Percentiles rank a stretch among this genome's conserved stretches.
phyloP scores from a whole-genome alignment of 1,139 yeast species.

The Saccharomyces hybrid region DNA sequence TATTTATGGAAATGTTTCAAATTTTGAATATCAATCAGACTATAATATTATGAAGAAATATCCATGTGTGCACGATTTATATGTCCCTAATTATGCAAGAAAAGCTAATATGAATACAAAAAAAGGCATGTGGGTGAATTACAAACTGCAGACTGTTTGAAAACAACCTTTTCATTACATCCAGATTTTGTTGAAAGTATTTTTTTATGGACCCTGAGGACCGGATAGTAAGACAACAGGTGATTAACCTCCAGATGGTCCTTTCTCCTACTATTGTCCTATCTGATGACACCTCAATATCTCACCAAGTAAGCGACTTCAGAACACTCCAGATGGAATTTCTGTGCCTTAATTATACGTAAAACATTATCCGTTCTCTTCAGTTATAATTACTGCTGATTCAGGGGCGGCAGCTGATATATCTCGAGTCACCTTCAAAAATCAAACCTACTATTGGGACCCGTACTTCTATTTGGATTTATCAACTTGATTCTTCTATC shows the following conservation, averaged over 20 bases:
- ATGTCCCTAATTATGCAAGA: background rate
- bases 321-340: background rate
- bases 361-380: background rate
- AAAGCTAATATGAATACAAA: no score
- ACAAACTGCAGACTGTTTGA: background rate
- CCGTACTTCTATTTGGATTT: background rate
- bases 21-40: background rate
- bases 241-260: background rate
- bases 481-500: background rate
- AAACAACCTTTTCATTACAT: background rate
- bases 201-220: background rate
- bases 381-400: background rate
- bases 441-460: background rate
- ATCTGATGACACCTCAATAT: background rate
- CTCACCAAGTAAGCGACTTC: background rate
- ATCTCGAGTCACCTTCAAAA: background rate
- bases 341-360: no score
- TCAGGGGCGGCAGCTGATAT: background rate
- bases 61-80: background rate
- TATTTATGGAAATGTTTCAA: no score
- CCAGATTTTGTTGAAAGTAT: background rate
- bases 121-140: background rate
- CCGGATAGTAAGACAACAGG: background rate
- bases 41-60: background rate
- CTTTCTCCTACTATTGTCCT: background rate